Evolutionary conservation across 306 rosid species (phyloP), one percentile per base, ranked within the genome.

Genomic region (Cucurbita moschata): DNA sequence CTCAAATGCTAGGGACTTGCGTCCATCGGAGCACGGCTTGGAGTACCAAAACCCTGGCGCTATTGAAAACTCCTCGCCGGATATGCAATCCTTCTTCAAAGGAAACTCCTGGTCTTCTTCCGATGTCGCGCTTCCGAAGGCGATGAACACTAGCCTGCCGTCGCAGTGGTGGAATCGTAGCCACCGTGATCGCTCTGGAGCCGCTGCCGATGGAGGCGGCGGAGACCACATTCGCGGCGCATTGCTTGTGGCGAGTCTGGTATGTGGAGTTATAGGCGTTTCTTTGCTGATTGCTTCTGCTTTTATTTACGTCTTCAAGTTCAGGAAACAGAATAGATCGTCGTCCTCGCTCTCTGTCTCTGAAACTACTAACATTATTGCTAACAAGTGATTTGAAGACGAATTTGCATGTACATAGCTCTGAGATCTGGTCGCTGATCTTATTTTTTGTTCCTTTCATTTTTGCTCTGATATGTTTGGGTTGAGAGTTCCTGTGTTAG

Each of bases 11-110:
- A 78, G 82, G 21, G 98, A 94, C 42, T 83, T 90, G 62, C 89
- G 97, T 42, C 97, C 98, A 1, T 87, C 98, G 49, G 84, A 89
- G 19, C 98, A 94, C 73, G 98, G 98, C 1, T 82, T 94, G 62
- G 77, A 19, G 10, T 87, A 44, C 87, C 98, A 90, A 81, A 74
- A 75, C 46, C 64, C 80, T 59, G 66, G 83, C 9, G 83, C 85
- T 11, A 75, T 86, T 9, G 71, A 74, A 4, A 81, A 71, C 26
- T 46, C 66, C 6, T 75, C 97, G 15, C 52, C 76, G 39, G 88
- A 74, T 49, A 86, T 85, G 89, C 80, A 10, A 64, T 80, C 96
- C 46, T 94, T 94, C 86, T 94, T 94, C 89, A 84, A 75, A 77
- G 81, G 80, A 37, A 60, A 62, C 42, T 75, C 87, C 18, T 79